Evolutionary conservation across 345 rosid species (phyloP).

Genomic region (Gossypium mustelinum): DNA sequence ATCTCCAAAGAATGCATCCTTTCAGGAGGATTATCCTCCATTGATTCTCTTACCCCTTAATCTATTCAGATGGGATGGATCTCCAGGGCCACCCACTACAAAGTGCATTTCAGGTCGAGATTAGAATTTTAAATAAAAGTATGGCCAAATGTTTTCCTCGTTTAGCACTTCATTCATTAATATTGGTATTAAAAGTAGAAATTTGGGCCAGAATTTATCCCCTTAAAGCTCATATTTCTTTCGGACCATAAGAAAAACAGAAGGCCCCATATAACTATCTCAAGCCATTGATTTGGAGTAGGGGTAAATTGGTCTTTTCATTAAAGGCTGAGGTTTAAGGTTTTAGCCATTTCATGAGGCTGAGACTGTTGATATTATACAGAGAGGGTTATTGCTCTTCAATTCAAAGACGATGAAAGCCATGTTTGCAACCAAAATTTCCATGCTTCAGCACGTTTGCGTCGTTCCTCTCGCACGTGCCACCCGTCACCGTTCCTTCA

Average conservation of each 20-base stretch:
- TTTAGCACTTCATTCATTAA: no score
- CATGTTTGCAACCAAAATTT: slow-evolving; percentile 47
- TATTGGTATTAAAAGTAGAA: no score
- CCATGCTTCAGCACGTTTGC: slow-evolving; percentile 57
- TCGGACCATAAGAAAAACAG: neutral
- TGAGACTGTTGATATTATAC: slow-evolving; percentile 12
- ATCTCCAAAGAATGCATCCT: no score
- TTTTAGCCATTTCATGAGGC: slow-evolving; percentile 24
- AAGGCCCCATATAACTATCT: neutral
- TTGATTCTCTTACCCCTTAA: no score
- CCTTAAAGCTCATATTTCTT: neutral
- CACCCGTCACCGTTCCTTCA: slow-evolving; percentile 34
- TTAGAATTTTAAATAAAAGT: no score
- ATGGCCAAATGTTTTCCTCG: no score
- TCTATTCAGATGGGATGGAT: no score
- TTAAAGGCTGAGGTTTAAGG: slow-evolving; percentile 29
- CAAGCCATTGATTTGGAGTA: neutral
- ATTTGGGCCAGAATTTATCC: neutral
- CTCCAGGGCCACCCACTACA: no score
- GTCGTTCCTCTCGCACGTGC: slow-evolving; percentile 54
- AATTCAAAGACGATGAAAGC: neutral
- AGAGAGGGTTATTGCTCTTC: neutral
- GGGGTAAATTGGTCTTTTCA: slow-evolving; percentile 21
- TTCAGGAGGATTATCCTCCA: no score
- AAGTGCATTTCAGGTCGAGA: no score